Evolutionary conservation across 2,329 filamentous ascomycete species (phyloP).

Genomic region (Fusarium temperatum): DNA sequence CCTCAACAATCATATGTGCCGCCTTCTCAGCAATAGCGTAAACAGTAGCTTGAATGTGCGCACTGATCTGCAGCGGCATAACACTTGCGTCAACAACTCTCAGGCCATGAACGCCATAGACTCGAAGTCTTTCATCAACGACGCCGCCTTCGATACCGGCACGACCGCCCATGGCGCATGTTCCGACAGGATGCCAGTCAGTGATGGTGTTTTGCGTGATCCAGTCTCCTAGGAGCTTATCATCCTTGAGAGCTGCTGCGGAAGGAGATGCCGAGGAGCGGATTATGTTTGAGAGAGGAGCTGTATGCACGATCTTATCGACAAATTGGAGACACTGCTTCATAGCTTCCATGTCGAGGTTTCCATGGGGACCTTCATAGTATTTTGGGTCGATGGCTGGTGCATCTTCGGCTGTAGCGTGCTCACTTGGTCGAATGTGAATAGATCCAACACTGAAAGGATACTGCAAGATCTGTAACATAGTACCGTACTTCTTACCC

Average conservation of each 20-base stretch:
- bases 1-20: conserved; percentile 39
- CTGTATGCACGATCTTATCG: conserved; percentile 49
- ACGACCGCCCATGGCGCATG: conserved; percentile 46
- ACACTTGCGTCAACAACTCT: conserved; percentile 45
- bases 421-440: conserved; percentile 50
- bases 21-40: conserved; percentile 50
- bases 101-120: conserved; percentile 44
- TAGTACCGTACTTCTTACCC: conserved; percentile 57
- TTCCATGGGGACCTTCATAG: conserved; percentile 50
- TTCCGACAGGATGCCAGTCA: conserved; percentile 53
- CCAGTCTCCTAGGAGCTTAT: conserved; percentile 36
- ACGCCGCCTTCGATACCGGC: conserved; percentile 45
- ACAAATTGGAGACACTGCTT: conserved; percentile 52
- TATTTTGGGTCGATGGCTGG: conserved; percentile 55
- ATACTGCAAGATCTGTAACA: conserved; percentile 61
- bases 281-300: conserved; percentile 52
- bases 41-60: conserved; percentile 47
- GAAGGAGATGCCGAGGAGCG: conserved; percentile 39
- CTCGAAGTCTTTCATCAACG: conserved; percentile 42
- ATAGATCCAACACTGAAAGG: conserved; percentile 59
- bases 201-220: conserved; percentile 44
- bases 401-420: conserved; percentile 34
- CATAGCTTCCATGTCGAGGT: conserved; percentile 55
- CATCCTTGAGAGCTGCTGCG: conserved; percentile 23
- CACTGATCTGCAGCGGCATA: conserved; percentile 43